Evolutionary conservation across 345 rosid species (phyloP).

Genomic region (Citrus glauca): DNA sequence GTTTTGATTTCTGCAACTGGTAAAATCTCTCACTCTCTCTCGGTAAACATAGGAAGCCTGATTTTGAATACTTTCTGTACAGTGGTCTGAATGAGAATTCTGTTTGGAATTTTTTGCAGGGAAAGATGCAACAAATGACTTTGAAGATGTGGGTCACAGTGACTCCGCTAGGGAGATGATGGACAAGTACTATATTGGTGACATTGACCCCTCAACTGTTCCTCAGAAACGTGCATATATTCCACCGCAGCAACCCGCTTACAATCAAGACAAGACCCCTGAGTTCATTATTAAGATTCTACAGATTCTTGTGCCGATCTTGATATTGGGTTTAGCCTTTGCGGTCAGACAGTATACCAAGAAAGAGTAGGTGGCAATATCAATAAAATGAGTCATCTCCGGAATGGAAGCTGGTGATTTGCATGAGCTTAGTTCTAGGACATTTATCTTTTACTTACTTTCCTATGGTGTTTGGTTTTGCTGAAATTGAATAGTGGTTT

Average conservation of each 20-base stretch:
- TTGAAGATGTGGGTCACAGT: constrained; percentile 96
- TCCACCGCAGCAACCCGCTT: constrained; percentile 43
- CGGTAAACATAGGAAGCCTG: background rate
- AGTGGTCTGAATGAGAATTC: background rate
- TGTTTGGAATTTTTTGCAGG: constrained; percentile 35
- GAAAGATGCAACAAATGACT: constrained; percentile 87
- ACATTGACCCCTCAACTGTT: constrained; percentile 56
- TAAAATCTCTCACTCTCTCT: constrained; percentile 2
- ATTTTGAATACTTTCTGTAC: background rate
- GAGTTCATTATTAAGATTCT: constrained; percentile 73
- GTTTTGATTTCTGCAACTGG: constrained; percentile 92
- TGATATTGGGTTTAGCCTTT: constrained; percentile 80
- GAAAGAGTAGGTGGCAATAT: constrained; percentile 52
- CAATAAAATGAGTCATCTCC: background rate
- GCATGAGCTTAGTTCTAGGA: background rate
- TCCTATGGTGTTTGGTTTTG: background rate
- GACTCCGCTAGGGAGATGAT: constrained; percentile 83
- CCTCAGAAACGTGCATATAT: constrained; percentile 51
- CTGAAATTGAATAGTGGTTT: background rate
- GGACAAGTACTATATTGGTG: constrained; percentile 71
- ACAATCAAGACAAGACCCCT: constrained; percentile 56
- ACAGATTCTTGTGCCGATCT: constrained; percentile 82
- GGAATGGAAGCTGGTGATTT: constrained; percentile 8
- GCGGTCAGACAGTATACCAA: constrained; percentile 73
- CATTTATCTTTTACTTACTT: background rate